phyloP scores from a whole-genome alignment of 2,329 filamentous ascomycete genomes.

The Huntiella abstrusa region DNA sequence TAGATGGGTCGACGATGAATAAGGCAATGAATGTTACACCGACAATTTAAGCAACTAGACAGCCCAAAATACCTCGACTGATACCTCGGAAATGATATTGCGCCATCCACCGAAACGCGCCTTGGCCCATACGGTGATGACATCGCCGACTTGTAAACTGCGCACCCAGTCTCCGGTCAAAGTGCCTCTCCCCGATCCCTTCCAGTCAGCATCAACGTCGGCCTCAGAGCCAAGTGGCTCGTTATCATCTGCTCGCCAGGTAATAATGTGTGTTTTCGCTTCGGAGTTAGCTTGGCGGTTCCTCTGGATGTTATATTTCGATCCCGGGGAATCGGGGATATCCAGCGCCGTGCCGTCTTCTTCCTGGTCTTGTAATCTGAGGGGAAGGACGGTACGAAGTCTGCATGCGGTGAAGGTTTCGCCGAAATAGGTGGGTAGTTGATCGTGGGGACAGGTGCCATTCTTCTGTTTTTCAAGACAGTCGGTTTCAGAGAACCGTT shows the following conservation, averaged over 20 bases:
- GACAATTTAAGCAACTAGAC: constrained; percentile 1
- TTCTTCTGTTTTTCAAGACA: not conserved
- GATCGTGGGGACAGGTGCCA: constrained; percentile 8
- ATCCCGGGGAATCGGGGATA: constrained; percentile 15
- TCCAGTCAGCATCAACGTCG: constrained; percentile 18
- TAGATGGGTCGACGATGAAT: not conserved
- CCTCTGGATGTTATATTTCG: constrained; percentile 27
- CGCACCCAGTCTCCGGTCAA: constrained; percentile 37
- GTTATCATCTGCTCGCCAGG: constrained; percentile 34
- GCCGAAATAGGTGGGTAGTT: not conserved
- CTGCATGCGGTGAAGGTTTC: constrained; percentile 17
- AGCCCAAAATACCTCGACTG: constrained; percentile 41
- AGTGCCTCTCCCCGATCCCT: constrained; percentile 32
- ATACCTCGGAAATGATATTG: constrained; percentile 30
- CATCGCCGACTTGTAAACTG: constrained; percentile 36
- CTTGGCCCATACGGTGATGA: constrained; percentile 42
- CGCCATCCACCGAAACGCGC: constrained; percentile 35
- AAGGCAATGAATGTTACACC: not conserved
- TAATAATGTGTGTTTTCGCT: constrained; percentile 26
- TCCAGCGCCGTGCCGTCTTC: constrained; percentile 20
- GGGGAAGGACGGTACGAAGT: constrained; percentile 22
- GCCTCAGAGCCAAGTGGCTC: constrained; percentile 24
- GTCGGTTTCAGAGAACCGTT: constrained; percentile 29
- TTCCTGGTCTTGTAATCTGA: not conserved
- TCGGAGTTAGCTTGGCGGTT: constrained; percentile 23